These are phyloP conservation scores for Aspergillus calidoustus DNA, from an alignment of 2,329 filamentous ascomycete species.

Conservation along the genomic window DNA sequence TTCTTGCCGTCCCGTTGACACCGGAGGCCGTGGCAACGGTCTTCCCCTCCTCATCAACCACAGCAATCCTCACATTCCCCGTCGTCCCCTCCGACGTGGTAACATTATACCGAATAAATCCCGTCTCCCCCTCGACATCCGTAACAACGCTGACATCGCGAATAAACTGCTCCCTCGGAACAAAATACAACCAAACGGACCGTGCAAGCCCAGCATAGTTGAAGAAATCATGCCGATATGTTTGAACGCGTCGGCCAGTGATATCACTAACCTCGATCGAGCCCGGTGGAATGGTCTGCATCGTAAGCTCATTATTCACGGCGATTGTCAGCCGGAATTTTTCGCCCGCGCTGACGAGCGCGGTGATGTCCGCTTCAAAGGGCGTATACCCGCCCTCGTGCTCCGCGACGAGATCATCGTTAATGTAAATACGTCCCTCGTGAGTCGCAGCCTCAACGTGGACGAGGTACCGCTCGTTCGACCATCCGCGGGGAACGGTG, in stretches of 20 bases:
- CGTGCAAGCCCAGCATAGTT: conserved; percentile 37
- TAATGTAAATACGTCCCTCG: conserved; percentile 32
- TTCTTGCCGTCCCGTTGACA: background rate
- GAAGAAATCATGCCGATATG: conserved; percentile 38
- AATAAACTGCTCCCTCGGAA: conserved; percentile 26
- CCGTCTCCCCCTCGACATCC: conserved; percentile 17
- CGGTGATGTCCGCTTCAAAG: conserved; percentile 32
- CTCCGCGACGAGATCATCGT: conserved; percentile 30
- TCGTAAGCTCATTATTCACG: conserved; percentile 36
- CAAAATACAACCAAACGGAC: conserved; percentile 33
- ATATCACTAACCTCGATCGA: conserved; percentile 13
- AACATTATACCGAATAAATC: conserved; percentile 10
- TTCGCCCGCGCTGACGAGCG: conserved; percentile 25
- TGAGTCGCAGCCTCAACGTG: conserved; percentile 36
- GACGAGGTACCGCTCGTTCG: conserved; percentile 25
- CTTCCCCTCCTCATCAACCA: background rate
- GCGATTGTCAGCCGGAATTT: conserved; percentile 36
- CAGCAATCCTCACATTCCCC: background rate
- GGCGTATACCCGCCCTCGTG: conserved; percentile 36
- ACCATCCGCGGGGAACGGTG: conserved; percentile 29
- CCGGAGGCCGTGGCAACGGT: conserved; percentile 21
- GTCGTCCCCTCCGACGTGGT: background rate
- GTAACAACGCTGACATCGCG: conserved; percentile 31
- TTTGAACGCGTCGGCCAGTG: conserved; percentile 27
- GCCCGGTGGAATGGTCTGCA: conserved; percentile 36